Base-by-base conservation (phyloP, 2,329 filamentous ascomycete genomes). In the Alternaria longipes region DNA sequence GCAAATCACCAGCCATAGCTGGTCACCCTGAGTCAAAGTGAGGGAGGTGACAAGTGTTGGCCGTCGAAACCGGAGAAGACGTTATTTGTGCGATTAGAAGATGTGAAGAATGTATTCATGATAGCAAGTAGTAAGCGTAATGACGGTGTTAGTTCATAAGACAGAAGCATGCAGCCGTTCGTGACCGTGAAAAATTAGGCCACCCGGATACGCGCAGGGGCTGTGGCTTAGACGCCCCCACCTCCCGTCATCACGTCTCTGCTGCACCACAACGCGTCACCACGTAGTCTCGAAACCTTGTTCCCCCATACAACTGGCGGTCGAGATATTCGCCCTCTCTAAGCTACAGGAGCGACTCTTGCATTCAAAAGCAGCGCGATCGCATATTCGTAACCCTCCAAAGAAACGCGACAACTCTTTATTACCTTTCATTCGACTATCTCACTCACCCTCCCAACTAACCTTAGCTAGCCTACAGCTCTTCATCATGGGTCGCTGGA, bases 401-500 rank as follows among this genome's bases (percentile, higher is more conserved):
- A 14, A 32, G 4, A 45, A 22, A 20, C 51, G 18, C 22, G 28
- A 34, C 16, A 18, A 20, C 18, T n/a, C 28, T 18, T 28, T 54
- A 3, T 12, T 14, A 34, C 5, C 14, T 44, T 38, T 20, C 24
- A 24, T 20, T 41, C n/a, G 24, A 22, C 20, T 26, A 11, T 30
- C 36, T 44, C 34, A 20, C 40, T 45, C 36, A 47, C 51, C 30
- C 14, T 59, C 38, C 14, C 28, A 14, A 54, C 45, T 55, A 11
- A 61, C 40, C 22, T 20, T 49, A 24, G 49, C 44, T 28, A 59
- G 32, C 55, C 46, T n/a, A 51, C 20, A 52, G 22, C 24, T 58
- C n/a, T 16, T 45, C 62, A 69, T n/a, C 6, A 74, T 74, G 71
- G 68, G 66, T 56, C 66, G 66, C 54, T 74, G 63, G 63, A 64